phyloP scores from a whole-genome alignment of 169 alveolate species.

The Cryptosporidium viatorum region DNA sequence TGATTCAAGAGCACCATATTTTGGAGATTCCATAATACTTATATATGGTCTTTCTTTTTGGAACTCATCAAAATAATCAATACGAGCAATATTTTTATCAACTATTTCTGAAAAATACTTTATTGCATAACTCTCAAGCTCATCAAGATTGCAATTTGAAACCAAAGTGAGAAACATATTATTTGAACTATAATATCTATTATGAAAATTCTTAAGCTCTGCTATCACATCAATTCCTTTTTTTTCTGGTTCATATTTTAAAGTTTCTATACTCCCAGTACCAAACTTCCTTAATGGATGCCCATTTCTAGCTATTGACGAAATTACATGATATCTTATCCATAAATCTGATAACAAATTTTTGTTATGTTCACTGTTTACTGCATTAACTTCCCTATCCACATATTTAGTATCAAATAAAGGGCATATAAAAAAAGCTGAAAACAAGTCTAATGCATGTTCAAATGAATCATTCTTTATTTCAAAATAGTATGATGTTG shows the following conservation, averaged over 20 bases:
- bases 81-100: background rate
- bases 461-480: constrained; percentile 79
- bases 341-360: constrained; percentile 76
- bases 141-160: constrained; percentile 32
- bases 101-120: constrained; percentile 49
- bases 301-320: constrained; percentile 43
- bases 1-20: constrained; percentile 62
- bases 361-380: constrained; percentile 86
- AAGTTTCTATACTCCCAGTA: constrained; percentile 77
- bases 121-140: constrained; percentile 22
- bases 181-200: constrained; percentile 68
- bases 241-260: constrained; percentile 73
- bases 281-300: constrained; percentile 76
- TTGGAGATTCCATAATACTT: constrained; percentile 47
- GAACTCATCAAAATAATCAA: constrained; percentile 21
- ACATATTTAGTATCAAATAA: constrained; percentile 81
- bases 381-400: constrained; percentile 86
- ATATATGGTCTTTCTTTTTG: constrained; percentile 55
- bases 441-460: constrained; percentile 82
- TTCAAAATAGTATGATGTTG: constrained; percentile 86
- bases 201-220: constrained; percentile 76
- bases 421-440: constrained; percentile 84
- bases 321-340: constrained; percentile 50
- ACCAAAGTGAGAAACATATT: constrained; percentile 73
- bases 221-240: constrained; percentile 76